These are phyloP conservation scores for Chytriomyces confervae DNA, from an alignment of 192 early-diverging fungal species.

Conservation along the genomic window DNA sequence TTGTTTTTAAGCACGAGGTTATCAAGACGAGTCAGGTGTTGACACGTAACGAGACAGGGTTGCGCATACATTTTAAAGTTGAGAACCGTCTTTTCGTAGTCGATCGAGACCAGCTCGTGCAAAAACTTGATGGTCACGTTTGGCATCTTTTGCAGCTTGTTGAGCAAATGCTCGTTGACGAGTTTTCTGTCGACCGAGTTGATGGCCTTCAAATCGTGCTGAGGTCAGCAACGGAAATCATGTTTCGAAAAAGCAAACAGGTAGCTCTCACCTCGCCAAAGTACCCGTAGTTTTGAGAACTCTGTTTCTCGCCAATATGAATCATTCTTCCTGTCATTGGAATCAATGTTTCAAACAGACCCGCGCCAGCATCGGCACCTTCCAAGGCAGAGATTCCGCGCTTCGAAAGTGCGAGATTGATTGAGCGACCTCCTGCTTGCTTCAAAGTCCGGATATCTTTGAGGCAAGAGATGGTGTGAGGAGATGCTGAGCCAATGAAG, in stretches of 20 bases:
- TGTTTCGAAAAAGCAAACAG: background rate
- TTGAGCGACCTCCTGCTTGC: constrained; percentile 67
- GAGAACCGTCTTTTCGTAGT: constrained; percentile 73
- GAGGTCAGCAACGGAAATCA: background rate
- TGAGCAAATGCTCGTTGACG: constrained; percentile 82
- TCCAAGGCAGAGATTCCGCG: constrained; percentile 87
- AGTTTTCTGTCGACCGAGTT: constrained; percentile 89
- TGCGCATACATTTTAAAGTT: constrained; percentile 47
- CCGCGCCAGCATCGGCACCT: constrained; percentile 62
- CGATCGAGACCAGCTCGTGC: constrained; percentile 67
- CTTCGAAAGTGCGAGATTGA: constrained; percentile 91
- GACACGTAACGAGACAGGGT: too few species aligned
- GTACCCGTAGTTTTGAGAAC: constrained; percentile 85
- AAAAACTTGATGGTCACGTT: constrained; percentile 83
- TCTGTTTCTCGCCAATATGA: constrained; percentile 66
- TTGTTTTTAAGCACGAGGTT: background rate
- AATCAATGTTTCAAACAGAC: constrained; percentile 71
- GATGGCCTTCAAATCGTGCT: constrained; percentile 69
- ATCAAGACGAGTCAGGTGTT: too few species aligned
- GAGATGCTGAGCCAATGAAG: background rate
- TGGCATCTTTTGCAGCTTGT: constrained; percentile 66
- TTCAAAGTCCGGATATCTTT: constrained; percentile 48
- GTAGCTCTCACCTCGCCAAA: constrained; percentile 72
- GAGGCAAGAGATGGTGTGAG: background rate
- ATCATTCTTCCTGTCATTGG: constrained; percentile 94